A percentile compares a stretch with the other conserved stretches of the same genome.
Evolutionary conservation across 371 early-diverging fungal genomes (phyloP).

Genomic region (Mortierella sp.): DNA sequence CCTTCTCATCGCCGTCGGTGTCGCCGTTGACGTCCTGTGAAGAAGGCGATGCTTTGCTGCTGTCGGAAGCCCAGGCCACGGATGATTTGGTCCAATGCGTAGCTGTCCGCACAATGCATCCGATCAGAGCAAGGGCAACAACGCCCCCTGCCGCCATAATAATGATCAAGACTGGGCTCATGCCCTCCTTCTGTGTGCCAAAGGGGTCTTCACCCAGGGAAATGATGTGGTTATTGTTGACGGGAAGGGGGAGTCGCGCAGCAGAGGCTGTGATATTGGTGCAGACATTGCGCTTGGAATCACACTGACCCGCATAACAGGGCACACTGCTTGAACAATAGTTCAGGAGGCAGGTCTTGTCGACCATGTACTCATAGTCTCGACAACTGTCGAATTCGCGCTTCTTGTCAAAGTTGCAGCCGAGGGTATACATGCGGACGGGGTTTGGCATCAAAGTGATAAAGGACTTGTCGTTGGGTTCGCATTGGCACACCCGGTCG

Average conservation of each 20-base stretch:
- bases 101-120: slow-evolving; percentile 40
- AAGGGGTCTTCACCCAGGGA: slow-evolving; percentile 47
- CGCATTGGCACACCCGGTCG: slow-evolving; percentile 56
- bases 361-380: slow-evolving; percentile 45
- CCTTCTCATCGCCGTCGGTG: slow-evolving; percentile 13
- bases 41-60: background rate
- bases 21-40: slow-evolving; percentile 1
- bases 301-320: slow-evolving; percentile 50
- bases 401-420: slow-evolving; percentile 45
- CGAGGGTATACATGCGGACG: slow-evolving; percentile 51
- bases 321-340: slow-evolving; percentile 51
- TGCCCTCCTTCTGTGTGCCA: slow-evolving; percentile 33
- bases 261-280: slow-evolving; percentile 22
- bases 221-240: slow-evolving; percentile 24
- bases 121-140: slow-evolving; percentile 36
- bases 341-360: slow-evolving; percentile 45
- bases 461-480: slow-evolving; percentile 33
- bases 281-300: slow-evolving; percentile 33
- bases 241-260: slow-evolving; percentile 12
- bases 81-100: slow-evolving; percentile 17
- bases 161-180: slow-evolving; percentile 42
- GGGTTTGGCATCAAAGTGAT: slow-evolving; percentile 50
- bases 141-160: slow-evolving; percentile 36
- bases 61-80: slow-evolving; percentile 27
- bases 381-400: slow-evolving; percentile 23